Conservation (phyloP, 177 flowering plant species). For the Tripterygium wilfordii region DNA sequence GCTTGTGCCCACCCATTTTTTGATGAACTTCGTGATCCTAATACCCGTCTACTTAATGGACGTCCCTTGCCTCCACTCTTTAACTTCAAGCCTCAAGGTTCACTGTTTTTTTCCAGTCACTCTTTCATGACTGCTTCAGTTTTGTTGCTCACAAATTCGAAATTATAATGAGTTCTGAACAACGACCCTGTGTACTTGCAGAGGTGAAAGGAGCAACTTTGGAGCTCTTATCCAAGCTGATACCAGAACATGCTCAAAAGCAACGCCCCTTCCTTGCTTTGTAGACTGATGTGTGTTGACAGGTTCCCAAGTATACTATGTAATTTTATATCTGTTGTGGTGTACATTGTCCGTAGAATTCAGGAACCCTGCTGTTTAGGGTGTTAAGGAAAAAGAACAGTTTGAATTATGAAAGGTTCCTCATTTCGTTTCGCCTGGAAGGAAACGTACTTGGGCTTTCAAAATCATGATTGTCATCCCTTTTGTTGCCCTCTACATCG, state of each 20-base stretch:
- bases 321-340: too few species aligned
- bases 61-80: conserved; percentile 61
- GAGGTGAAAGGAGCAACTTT: conserved; percentile 38
- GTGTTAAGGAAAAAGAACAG: too few species aligned
- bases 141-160: too few species aligned
- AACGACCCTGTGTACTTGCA: conserved; percentile 8
- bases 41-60: conserved; percentile 51
- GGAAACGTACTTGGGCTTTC: too few species aligned
- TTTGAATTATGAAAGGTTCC: too few species aligned
- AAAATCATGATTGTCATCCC: too few species aligned
- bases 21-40: conserved; percentile 56
- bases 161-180: neutral
- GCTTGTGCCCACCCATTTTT: conserved; percentile 54
- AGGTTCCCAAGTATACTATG: too few species aligned
- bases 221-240: conserved; percentile 34
- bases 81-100: conserved; percentile 60
- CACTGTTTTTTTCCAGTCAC: neutral
- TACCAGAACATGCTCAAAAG: conserved; percentile 49
- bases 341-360: too few species aligned
- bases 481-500: too few species aligned
- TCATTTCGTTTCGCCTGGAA: too few species aligned
- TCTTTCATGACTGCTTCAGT: too few species aligned
- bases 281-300: conserved; percentile 3
- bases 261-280: conserved; percentile 30
- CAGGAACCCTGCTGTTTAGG: too few species aligned